A percentile compares a stretch with the other conserved stretches of the same genome.
Evolutionary conservation across 1,139 yeast genomes (phyloP).

Genomic region (Meyerozyma sp.): DNA sequence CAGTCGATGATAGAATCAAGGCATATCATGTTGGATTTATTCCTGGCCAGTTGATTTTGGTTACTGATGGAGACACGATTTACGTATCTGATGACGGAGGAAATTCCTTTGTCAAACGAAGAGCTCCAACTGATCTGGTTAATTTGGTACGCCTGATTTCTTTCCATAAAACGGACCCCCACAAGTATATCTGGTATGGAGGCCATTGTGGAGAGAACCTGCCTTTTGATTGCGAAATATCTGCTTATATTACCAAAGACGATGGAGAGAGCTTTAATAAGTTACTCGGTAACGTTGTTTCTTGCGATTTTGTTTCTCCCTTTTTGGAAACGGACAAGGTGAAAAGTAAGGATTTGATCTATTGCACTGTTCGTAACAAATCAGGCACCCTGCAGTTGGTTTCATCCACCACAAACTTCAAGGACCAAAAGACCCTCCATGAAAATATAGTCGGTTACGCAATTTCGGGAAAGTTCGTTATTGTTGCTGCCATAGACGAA

Average conservation of each 20-base stretch:
- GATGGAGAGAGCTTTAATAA: slow-evolving; percentile 59
- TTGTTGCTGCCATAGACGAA: slow-evolving; percentile 57
- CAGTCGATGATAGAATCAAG: slow-evolving; percentile 42
- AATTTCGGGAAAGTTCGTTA: slow-evolving; percentile 57
- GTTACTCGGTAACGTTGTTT: slow-evolving; percentile 44
- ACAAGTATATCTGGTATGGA: slow-evolving; percentile 70
- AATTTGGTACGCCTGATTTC: slow-evolving; percentile 33
- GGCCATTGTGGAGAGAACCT: slow-evolving; percentile 46
- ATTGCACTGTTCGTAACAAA: slow-evolving; percentile 48
- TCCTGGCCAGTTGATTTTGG: slow-evolving; percentile 59
- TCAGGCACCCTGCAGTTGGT: slow-evolving; percentile 27
- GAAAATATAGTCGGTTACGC: slow-evolving; percentile 63
- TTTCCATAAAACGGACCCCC: slow-evolving; percentile 52
- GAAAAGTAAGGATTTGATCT: slow-evolving; percentile 46
- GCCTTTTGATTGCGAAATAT: slow-evolving; percentile 45
- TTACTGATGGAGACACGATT: slow-evolving; percentile 47
- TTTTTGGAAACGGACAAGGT: slow-evolving; percentile 27
- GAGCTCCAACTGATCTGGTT: slow-evolving; percentile 50
- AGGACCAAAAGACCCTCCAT: slow-evolving; percentile 31
- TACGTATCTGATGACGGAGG: slow-evolving; percentile 70
- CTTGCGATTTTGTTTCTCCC: slow-evolving; percentile 67
- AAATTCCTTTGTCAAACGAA: slow-evolving; percentile 36
- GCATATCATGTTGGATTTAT: slow-evolving; percentile 57
- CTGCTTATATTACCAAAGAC: slow-evolving; percentile 56
- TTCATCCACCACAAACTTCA: slow-evolving; percentile 52